Evolutionary conservation across 2,329 filamentous ascomycete genomes (phyloP).

Genomic region (Fusarium cyanostomum): DNA sequence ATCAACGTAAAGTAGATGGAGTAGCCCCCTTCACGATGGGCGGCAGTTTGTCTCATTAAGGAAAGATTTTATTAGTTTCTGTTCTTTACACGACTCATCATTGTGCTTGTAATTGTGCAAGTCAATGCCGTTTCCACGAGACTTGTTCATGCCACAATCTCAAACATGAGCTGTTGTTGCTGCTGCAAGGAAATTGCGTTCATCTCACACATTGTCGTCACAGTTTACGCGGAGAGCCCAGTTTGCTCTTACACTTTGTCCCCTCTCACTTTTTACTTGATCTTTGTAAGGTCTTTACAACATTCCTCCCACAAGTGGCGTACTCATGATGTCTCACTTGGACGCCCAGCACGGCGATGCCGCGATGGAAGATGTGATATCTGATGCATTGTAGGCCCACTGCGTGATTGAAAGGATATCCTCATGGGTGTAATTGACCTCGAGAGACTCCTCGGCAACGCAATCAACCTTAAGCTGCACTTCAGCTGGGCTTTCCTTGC

Average conservation of each 20-base stretch:
- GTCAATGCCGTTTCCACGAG: background rate
- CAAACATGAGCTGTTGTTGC: background rate
- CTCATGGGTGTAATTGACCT: too few relatives aligned
- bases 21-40: background rate
- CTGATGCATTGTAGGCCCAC: background rate
- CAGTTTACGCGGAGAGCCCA: background rate
- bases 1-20: background rate
- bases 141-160: background rate
- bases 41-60: too few relatives aligned
- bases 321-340: background rate
- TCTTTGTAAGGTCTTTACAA: background rate
- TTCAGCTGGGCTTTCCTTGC: slow-evolving; percentile 9
- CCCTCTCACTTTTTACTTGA: background rate
- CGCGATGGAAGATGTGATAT: slow-evolving; percentile 13
- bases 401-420: slow-evolving; percentile 1
- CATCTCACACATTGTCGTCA: background rate
- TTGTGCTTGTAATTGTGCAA: background rate
- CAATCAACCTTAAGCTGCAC: background rate
- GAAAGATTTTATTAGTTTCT: too few relatives aligned
- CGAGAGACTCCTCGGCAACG: slow-evolving; percentile 1
- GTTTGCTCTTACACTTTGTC: background rate
- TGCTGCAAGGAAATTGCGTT: background rate
- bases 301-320: background rate
- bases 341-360: slow-evolving; percentile 10
- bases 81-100: background rate